Base-by-base conservation (phyloP, 208 protist genomes). In the Lotmaria passim region DNA sequence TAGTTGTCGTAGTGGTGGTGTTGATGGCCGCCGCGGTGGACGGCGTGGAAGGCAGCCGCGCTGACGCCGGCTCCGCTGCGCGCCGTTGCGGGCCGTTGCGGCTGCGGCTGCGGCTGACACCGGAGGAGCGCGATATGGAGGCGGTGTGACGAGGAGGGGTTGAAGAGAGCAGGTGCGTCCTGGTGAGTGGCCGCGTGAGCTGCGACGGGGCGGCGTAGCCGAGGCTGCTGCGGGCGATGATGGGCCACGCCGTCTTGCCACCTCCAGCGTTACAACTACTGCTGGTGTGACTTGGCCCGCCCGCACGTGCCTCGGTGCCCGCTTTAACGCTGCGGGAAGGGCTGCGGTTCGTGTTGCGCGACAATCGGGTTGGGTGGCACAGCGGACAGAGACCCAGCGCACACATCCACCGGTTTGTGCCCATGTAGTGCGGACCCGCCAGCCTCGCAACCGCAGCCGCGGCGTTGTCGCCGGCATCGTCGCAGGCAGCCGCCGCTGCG, bases 331-430 rank as follows among this genome's bases (percentile, higher is more conserved):
- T 58, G 19, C 12, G 31, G 31, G 8, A 1, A 33, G 4, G 12
- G 21, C 6, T 11, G 31, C 4, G 17, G 33, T 46, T 2, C n/a
- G n/a, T 12, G 17, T 60, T 44, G 36, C 34, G 43, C 28, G 58
- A 1, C 7, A 26, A 26, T 28, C 61, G 52, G 24, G 23, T 47
- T 30, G 70, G 70, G 31, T 76, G 70, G 24, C 70, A 76, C 52
- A 46, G 24, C 47, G 70, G 62, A 30, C 70, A 76, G 7, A 76
- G 36, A 6, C 70, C 70, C 33, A 66, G 19, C 23, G 62, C 70
- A 39, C 70, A 76, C 70, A 76, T 70, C 70, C 70, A 76, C 36
- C 70, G 43, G 56, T 47, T 69, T 0, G 38, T 23, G 24, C 62
- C 36, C 38, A 63, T 43, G 62, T 76, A 69, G 55, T 76, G 70